These are phyloP conservation scores for Naganishia albida DNA, from an alignment of 1,284 basidiomycete species.

Conservation along the genomic window DNA sequence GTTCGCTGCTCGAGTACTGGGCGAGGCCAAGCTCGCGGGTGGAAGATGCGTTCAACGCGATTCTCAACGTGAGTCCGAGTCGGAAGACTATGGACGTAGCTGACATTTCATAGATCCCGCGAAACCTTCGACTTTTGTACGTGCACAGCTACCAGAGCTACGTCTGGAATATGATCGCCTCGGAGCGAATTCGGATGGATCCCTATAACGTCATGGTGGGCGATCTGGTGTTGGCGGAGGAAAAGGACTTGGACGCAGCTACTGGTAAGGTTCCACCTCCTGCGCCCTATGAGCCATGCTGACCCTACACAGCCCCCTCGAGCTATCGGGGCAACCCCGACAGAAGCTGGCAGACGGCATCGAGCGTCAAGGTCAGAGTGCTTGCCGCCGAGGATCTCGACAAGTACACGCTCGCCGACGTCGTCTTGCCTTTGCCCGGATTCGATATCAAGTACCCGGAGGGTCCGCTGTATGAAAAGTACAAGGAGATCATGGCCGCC, in stretches of 20 bases:
- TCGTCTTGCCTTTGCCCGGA: conserved; percentile 93
- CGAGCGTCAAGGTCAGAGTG: conserved; percentile 61
- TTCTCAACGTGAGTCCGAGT: conserved; percentile 69
- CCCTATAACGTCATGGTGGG: conserved; percentile 74
- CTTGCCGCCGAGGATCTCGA: conserved; percentile 73
- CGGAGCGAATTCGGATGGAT: conserved; percentile 84
- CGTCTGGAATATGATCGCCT: conserved; percentile 95
- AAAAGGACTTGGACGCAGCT: conserved; percentile 55
- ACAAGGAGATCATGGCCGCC: conserved; percentile 72
- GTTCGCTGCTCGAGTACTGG: conserved; percentile 86
- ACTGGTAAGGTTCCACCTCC: conserved; percentile 52
- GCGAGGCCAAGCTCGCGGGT: conserved; percentile 74
- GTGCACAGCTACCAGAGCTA: conserved; percentile 99
- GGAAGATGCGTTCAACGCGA: conserved; percentile 80
- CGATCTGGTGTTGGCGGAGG: conserved; percentile 70
- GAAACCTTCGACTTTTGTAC: conserved; percentile 93
- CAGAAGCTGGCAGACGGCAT: conserved; percentile 46
- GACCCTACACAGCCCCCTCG: conserved; percentile 31
- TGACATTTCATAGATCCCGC: conserved; percentile 70
- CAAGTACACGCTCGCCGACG: conserved; percentile 84
- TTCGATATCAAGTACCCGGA: conserved; percentile 87
- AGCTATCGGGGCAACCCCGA: conserved; percentile 47
- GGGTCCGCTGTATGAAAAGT: conserved; percentile 76
- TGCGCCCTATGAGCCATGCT: neutral
- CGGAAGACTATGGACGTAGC: neutral